Evolutionary conservation across 2,329 filamentous ascomycete species (phyloP).

Genomic region (Pyrenochaeta sp.): DNA sequence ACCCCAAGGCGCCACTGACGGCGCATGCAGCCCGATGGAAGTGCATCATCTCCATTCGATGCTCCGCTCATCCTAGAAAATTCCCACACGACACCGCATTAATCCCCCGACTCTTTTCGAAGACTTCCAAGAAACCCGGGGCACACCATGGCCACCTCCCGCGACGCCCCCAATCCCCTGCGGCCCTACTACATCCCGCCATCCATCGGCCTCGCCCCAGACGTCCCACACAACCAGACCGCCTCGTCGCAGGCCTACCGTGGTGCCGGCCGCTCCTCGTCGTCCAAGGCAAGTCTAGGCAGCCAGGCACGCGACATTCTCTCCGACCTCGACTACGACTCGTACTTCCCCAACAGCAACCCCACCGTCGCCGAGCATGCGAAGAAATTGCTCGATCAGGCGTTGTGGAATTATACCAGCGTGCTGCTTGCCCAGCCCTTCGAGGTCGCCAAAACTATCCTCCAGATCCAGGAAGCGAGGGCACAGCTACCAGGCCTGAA

Average conservation of each 20-base stretch:
- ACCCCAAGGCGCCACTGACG: conserved; percentile 3
- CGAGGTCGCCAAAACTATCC: conserved; percentile 91
- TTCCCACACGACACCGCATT: conserved; percentile 11
- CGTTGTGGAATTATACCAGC: conserved; percentile 90
- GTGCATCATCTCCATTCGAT: conserved; percentile 15
- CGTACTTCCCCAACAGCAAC: conserved; percentile 79
- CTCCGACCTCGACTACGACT: conserved; percentile 89
- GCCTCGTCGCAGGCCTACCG: conserved; percentile 43
- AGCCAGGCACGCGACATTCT: conserved; percentile 82
- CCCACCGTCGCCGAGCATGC: conserved; percentile 73
- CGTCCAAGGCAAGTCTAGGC: conserved; percentile 60
- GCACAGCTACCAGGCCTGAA: conserved; percentile 37
- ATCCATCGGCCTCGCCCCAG: conserved; percentile 66
- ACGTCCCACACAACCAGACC: conserved; percentile 46
- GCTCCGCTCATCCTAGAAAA: too few relatives aligned
- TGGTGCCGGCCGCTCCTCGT: conserved; percentile 48
- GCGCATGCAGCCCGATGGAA: conserved; percentile 2
- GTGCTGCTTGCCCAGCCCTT: conserved; percentile 93
- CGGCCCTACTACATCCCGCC: conserved; percentile 76
- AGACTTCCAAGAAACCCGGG: conserved; percentile 3
- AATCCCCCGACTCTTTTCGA: conserved; percentile 6
- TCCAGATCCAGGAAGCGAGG: conserved; percentile 73
- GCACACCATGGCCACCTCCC: conserved; percentile 51
- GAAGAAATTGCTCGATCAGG: conserved; percentile 80
- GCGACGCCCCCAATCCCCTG: conserved; percentile 66